Conservation (phyloP, 306 rosid genomes). For the Prunus padus region DNA sequence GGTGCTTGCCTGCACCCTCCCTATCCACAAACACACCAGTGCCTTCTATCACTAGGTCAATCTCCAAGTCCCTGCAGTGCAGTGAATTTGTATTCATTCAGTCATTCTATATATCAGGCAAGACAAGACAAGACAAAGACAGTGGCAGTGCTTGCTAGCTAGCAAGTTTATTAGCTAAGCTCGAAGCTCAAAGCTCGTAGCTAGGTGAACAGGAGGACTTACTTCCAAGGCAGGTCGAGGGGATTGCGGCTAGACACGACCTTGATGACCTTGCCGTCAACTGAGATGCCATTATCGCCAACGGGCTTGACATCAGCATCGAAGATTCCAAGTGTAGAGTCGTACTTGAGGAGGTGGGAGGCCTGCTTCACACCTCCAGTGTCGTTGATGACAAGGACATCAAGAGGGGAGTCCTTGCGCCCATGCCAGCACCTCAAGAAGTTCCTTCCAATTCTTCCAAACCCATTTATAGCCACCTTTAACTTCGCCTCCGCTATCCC, state of each 20-base stretch:
- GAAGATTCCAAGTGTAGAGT: conserved; percentile 92
- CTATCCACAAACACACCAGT: conserved; percentile 97
- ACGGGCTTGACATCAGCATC: conserved; percentile 90
- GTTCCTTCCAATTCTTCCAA: conserved; percentile 94
- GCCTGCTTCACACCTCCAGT: conserved; percentile 97
- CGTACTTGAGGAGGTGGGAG: conserved; percentile 97
- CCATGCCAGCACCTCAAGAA: conserved; percentile 99
- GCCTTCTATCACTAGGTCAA: conserved; percentile 96
- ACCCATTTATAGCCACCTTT: conserved; percentile 93
- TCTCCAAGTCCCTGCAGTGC: conserved; percentile 63
- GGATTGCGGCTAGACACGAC: conserved; percentile 91
- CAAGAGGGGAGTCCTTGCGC: conserved; percentile 90
- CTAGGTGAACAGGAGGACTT: conserved; percentile 20
- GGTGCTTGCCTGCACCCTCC: conserved; percentile 96
- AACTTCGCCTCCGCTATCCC: conserved; percentile 74
- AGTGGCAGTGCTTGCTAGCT: too few relatives aligned
- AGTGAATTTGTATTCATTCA: background rate
- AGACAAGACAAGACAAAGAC: too few relatives aligned
- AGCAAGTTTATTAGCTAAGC: background rate
- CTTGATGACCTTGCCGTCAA: conserved; percentile 85
- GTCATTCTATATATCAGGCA: background rate
- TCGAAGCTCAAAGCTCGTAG: background rate
- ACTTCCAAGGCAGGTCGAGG: conserved; percentile 84
- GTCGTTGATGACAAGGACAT: conserved; percentile 89
- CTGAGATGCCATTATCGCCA: conserved; percentile 64